Percentiles rank a stretch among this genome's conserved stretches.
phyloP scores from a whole-genome alignment of 78 protist genomes.

The Polysphondylium violaceum region DNA sequence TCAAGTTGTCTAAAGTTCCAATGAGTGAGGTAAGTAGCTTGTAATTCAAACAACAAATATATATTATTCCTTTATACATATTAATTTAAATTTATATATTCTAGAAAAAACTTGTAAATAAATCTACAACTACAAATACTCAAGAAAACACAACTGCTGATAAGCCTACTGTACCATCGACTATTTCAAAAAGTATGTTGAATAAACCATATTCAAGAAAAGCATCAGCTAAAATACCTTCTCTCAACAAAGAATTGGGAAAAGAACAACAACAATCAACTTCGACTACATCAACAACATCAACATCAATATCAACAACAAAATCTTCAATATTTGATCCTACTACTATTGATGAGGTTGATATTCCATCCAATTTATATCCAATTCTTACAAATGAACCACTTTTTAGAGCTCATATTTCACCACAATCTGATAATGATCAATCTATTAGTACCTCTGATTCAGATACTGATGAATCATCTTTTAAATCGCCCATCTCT shows the following conservation, averaged over 20 bases:
- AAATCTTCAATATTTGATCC: neutral
- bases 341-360: neutral
- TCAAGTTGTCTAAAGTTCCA: constrained; percentile 47
- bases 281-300: neutral
- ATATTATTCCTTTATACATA: no score
- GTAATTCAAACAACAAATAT: neutral
- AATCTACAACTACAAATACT: neutral
- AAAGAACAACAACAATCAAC: no score
- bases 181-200: no score
- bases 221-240: no score
- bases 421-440: neutral
- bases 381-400: neutral
- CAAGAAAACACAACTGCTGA: neutral
- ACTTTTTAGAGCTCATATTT: neutral
- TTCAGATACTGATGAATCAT: neutral
- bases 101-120: neutral
- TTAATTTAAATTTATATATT: no score
- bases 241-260: no score
- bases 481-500: neutral
- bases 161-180: neutral
- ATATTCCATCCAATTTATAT: neutral
- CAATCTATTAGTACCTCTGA: neutral
- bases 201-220: no score
- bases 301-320: neutral
- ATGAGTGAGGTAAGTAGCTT: constrained; percentile 5